Conservation (phyloP, 495 filamentous ascomycete genomes). For the Penicillium dipodomyicola region DNA sequence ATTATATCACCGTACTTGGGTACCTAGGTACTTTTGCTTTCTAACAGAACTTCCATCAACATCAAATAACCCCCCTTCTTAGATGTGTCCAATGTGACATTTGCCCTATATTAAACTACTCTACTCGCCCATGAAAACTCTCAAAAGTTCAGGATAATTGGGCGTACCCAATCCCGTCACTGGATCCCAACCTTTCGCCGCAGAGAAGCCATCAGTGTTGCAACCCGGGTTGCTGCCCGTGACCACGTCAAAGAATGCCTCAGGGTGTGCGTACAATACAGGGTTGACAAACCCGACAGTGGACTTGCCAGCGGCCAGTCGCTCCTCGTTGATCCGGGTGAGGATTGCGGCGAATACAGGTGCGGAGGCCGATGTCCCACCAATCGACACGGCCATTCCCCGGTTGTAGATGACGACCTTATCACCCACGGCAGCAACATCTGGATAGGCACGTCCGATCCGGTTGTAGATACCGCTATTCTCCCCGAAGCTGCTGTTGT, state of each 20-base stretch:
- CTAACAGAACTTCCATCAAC: neutral
- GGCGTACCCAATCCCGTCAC: constrained; percentile 62
- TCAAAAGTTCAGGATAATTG: constrained; percentile 50
- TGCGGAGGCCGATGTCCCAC: constrained; percentile 58
- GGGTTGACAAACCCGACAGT: constrained; percentile 63
- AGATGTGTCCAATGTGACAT: neutral
- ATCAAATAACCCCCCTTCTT: neutral
- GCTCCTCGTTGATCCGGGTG: constrained; percentile 62
- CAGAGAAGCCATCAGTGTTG: constrained; percentile 53
- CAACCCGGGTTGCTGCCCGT: constrained; percentile 59
- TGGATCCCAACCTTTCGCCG: constrained; percentile 59
- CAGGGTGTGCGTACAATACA: constrained; percentile 58
- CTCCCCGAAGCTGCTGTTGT: constrained; percentile 40
- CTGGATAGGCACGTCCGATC: constrained; percentile 61
- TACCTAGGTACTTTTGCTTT: neutral
- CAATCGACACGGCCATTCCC: constrained; percentile 40
- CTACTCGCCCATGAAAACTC: constrained; percentile 39
- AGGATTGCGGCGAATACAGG: constrained; percentile 57
- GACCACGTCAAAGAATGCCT: constrained; percentile 60
- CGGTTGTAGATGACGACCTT: constrained; percentile 50
- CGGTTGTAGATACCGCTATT: constrained; percentile 57
- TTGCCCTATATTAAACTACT: neutral
- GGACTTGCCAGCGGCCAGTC: constrained; percentile 52
- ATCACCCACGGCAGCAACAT: constrained; percentile 63
- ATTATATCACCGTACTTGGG: neutral